These are phyloP conservation scores for Xylaria acuta DNA, from an alignment of 495 filamentous ascomycete genomes.

Conservation along the genomic window DNA sequence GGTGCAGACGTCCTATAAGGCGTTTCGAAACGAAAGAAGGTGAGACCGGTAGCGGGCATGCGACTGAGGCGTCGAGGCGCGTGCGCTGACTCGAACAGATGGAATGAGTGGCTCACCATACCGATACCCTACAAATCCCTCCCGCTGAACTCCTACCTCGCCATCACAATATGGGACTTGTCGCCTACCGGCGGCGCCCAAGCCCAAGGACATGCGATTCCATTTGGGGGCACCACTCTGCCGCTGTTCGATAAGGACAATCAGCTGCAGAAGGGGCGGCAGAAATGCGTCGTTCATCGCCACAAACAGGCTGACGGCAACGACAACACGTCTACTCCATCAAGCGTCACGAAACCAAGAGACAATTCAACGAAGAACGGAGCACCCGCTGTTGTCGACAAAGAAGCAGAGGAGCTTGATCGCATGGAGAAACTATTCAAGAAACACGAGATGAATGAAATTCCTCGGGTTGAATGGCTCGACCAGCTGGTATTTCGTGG, in stretches of 20 bases:
- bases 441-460: conserved; percentile 97
- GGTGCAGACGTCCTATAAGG: conserved; percentile 88
- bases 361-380: conserved; percentile 45
- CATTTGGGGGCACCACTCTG: conserved; percentile 94
- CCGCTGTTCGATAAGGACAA: conserved; percentile 89
- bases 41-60: conserved; percentile 25
- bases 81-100: conserved; percentile 52
- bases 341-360: conserved; percentile 57
- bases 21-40: conserved; percentile 77
- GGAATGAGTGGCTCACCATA: conserved; percentile 95
- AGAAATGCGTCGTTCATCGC: conserved; percentile 87
- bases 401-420: conserved; percentile 77
- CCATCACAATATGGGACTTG: conserved; percentile 95
- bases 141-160: conserved; percentile 79
- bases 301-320: conserved; percentile 86
- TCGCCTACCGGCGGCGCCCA: conserved; percentile 74
- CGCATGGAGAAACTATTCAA: conserved; percentile 88
- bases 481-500: conserved; percentile 90
- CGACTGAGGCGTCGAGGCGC: not conserved
- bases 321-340: conserved; percentile 79
- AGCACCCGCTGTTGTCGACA: conserved; percentile 47
- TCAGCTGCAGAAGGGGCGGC: conserved; percentile 84
- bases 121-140: conserved; percentile 82
- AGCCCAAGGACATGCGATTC: conserved; percentile 74
- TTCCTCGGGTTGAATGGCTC: conserved; percentile 90